Conservation (phyloP, 495 filamentous ascomycete species). For the Tuber magnatum region DNA sequence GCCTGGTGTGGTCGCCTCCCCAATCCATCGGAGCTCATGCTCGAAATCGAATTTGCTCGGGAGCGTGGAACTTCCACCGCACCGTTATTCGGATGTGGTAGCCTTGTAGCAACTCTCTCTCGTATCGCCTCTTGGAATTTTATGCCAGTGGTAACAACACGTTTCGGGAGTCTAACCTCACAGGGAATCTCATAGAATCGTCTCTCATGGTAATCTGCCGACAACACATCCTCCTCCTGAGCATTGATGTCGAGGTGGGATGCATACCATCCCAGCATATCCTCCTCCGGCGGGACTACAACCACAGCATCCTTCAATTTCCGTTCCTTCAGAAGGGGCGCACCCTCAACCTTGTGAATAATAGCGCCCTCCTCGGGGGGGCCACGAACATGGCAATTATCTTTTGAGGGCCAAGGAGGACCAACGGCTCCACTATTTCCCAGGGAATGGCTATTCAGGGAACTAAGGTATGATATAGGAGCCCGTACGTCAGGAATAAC, state of each 20-base stretch:
- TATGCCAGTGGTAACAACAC: slow-evolving; percentile 39
- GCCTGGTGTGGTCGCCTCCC: slow-evolving; percentile 35
- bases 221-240: slow-evolving; percentile 47
- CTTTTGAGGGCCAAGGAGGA: slow-evolving; percentile 64
- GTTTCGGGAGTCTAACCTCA: slow-evolving; percentile 38
- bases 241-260: slow-evolving; percentile 46
- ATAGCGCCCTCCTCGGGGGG: slow-evolving; percentile 9
- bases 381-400: slow-evolving; percentile 55
- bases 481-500: neutral
- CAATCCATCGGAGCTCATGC: slow-evolving; percentile 34
- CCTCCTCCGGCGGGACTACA: slow-evolving; percentile 17
- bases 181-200: slow-evolving; percentile 27
- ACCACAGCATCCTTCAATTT: slow-evolving; percentile 34
- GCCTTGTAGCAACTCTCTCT: slow-evolving; percentile 21
- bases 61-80: slow-evolving; percentile 44
- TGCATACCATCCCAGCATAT: slow-evolving; percentile 16
- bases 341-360: neutral
- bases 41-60: slow-evolving; percentile 42
- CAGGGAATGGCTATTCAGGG: slow-evolving; percentile 42
- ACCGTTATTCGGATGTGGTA: slow-evolving; percentile 33
- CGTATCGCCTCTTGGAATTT: slow-evolving; percentile 40
- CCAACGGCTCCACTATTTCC: slow-evolving; percentile 57
- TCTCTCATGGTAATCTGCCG: slow-evolving; percentile 17
- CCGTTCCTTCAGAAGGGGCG: neutral
- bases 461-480: slow-evolving; percentile 10